phyloP scores from a whole-genome alignment of 495 filamentous ascomycete genomes.

The Penicillium lividum region DNA sequence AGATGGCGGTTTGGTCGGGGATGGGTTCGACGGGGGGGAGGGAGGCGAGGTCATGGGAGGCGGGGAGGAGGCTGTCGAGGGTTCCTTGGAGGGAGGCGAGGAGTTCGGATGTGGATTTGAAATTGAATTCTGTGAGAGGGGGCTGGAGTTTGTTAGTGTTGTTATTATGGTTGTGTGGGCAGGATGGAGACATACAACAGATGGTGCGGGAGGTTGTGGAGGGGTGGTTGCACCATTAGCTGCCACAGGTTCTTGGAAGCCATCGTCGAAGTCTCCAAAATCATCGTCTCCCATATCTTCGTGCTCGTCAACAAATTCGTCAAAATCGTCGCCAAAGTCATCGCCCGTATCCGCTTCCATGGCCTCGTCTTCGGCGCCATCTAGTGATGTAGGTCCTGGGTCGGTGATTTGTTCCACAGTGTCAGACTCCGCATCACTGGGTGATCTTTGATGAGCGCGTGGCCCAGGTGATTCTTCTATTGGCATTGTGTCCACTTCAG shows the following conservation, averaged over 20 bases:
- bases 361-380: slow-evolving; percentile 24
- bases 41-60: slow-evolving; percentile 41
- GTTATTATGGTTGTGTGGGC: background rate
- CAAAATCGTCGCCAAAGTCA: slow-evolving; percentile 73
- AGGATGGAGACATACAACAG: slow-evolving; percentile 48
- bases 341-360: slow-evolving; percentile 36
- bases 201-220: slow-evolving; percentile 43
- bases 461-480: slow-evolving; percentile 36
- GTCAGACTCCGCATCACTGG: slow-evolving; percentile 53
- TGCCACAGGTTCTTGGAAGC: slow-evolving; percentile 64
- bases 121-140: slow-evolving; percentile 73
- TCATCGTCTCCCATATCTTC: slow-evolving; percentile 66
- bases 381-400: slow-evolving; percentile 39
- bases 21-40: slow-evolving; percentile 48
- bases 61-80: slow-evolving; percentile 58
- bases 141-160: slow-evolving; percentile 40
- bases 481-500: slow-evolving; percentile 40
- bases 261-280: slow-evolving; percentile 91
- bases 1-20: slow-evolving; percentile 47
- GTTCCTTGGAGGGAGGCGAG: slow-evolving; percentile 46
- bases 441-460: slow-evolving; percentile 42
- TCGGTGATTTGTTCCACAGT: slow-evolving; percentile 47
- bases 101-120: slow-evolving; percentile 53
- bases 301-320: slow-evolving; percentile 88
- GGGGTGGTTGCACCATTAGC: slow-evolving; percentile 22